These are phyloP conservation scores for Luffa acutangula DNA, from an alignment of 306 rosid genomes.

Conservation along the genomic window DNA sequence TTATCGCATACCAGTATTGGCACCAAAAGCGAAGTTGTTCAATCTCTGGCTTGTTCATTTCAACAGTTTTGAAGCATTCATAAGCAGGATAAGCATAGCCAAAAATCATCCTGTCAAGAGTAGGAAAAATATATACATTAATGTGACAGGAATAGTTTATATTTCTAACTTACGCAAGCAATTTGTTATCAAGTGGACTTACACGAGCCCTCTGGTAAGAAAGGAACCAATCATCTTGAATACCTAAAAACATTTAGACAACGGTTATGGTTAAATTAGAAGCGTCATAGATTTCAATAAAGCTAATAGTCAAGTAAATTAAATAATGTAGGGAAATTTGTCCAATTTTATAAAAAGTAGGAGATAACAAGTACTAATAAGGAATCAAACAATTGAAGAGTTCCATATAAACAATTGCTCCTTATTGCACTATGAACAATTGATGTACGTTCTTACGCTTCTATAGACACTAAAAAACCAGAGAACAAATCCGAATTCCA, in stretches of 20 bases:
- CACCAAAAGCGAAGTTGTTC: slow-evolving; percentile 93
- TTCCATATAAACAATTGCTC: neutral
- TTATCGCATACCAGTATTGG: slow-evolving; percentile 63
- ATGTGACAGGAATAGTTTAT: neutral
- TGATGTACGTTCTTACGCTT: neutral
- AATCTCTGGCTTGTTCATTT: slow-evolving; percentile 69
- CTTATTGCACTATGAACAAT: neutral
- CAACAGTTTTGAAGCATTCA: slow-evolving; percentile 83
- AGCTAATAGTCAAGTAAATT: neutral
- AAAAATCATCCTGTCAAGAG: slow-evolving; percentile 59
- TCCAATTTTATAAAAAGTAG: neutral
- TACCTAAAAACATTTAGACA: slow-evolving; percentile 31
- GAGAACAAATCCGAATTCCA: neutral
- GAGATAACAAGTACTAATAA: neutral
- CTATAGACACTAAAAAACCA: neutral
- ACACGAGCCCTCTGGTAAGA: slow-evolving; percentile 84
- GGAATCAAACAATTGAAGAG: neutral
- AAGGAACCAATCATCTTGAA: slow-evolving; percentile 90
- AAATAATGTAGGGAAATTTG: neutral
- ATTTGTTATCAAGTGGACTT: slow-evolving; percentile 20
- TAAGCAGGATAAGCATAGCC: slow-evolving; percentile 92
- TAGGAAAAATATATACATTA: neutral
- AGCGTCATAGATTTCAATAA: neutral
- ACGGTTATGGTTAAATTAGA: slow-evolving; percentile 10
- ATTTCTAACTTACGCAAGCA: neutral